Base-by-base conservation (phyloP, 129 eudicot genomes). In the Centrapalus pauciflorus region DNA sequence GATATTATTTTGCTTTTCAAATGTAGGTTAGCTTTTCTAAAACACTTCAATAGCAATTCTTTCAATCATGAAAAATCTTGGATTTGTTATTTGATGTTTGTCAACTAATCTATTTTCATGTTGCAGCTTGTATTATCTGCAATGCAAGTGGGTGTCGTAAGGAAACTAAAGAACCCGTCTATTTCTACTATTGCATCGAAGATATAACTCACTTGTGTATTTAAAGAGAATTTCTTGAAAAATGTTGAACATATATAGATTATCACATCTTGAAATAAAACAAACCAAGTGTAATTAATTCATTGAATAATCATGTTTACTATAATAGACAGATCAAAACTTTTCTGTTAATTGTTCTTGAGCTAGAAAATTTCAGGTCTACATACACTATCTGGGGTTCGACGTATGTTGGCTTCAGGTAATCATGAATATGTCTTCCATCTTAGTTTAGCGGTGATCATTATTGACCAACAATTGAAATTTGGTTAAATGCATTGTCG, bases 91-190 rank as follows among this genome's bases (percentile, higher is more conserved):
- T n/a, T n/a, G n/a, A 26, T 43, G 13, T 64, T 34, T 59, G 45
- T 34, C 38, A 4, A 74, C 72, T 64, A 66, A 75, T 58, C 32
- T 32, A 16, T 21, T 58, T 75, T 67, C 4, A 3, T 26, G 45
- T 72, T 23, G 48, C 87, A 94, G 96, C 97, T 89, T 70, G 84
- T 94, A 61, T 83, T 82, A 64, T 77, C 97, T 3, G 77, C 86
- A 69, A 83, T 75, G 68, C 99, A 94, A 82, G 99, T 86, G 71
- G 99, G 96, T 13, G 66, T 94, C 41, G 55, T 89, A 33, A 73
- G 99, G 83, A 74, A 60, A 69, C 62, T 76, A 5, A 77, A 70
- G 62, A 63, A 71, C 8, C 78, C 86, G 17, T 64, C 67, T 19
- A 63, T 48, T 46, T 46, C 79, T 45, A 67, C 55, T 16, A 48